Evolutionary conservation across 1,284 basidiomycete species (phyloP), one percentile per base, ranked within the genome.

Genomic region (Schizopora paradoxa): DNA sequence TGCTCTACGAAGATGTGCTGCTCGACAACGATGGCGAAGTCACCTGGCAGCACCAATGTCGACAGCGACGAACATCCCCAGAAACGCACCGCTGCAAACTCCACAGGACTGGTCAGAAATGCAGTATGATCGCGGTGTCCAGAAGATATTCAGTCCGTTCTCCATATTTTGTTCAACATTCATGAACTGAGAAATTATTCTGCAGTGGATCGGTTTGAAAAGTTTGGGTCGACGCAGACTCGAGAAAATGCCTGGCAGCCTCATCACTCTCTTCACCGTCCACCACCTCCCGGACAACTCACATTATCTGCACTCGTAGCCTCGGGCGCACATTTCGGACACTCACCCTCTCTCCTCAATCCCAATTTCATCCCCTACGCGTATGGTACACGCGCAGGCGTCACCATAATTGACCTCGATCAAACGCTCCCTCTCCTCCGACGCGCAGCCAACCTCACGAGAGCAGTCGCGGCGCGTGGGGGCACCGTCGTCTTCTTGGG

Each of bases 331-430:
- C 95, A 98, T 61, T 80, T 99, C 35, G 96, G 96, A 3, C 95
- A 99, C 63, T 76, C 85, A 21, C 77, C 79, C 40, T 75, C 82
- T 2, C 78, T 89, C 52, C 85, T 95, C 72, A 84, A 90, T 63
- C 84, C 89, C 14, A 83, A 91, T 54, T 94, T 91, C 61, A 76
- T 86, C 55, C 91, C 94, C n/a, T 94, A 91, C 62, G 84, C 95
- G 35, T 98, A 98, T 62, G 96, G 95, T 50, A 82, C 80, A 19
- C 88, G 96, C 44, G 81, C 91, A 27, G 91, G 87, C 11, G 78
- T 97, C 51, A 91, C 91, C 41, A 79, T 98, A 63, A 98, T 99
- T 63, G 93, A 99, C 66, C 75, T 99, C 28, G 92, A 98, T 63
- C 86, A 89, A 55, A 98, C 96, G 0, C 72, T 99, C 1, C 91